These are phyloP conservation scores for Calocybe gambosa DNA, from an alignment of 1,284 basidiomycete genomes.

Conservation along the genomic window DNA sequence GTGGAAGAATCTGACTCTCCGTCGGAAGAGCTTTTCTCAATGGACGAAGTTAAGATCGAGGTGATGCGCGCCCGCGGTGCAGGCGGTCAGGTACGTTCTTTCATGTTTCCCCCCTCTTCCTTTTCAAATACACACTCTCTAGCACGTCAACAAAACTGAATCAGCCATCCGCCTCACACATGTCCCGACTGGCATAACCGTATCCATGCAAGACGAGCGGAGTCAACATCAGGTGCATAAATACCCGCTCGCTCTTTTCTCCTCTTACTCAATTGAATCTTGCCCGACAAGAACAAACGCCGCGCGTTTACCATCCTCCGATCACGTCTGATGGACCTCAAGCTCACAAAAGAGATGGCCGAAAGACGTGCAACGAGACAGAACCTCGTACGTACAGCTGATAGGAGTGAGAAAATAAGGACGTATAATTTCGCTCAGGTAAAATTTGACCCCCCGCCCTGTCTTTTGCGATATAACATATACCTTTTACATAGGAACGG, in stretches of 20 bases:
- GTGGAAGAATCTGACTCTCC: constrained; percentile 49
- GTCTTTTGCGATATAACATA: not conserved
- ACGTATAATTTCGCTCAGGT: constrained; percentile 93
- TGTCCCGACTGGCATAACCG: constrained; percentile 87
- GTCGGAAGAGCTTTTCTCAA: constrained; percentile 61
- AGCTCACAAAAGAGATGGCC: constrained; percentile 64
- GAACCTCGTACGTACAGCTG: constrained; percentile 72
- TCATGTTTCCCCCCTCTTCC: not conserved
- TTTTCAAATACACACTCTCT: constrained; percentile 7
- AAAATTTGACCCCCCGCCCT: not conserved
- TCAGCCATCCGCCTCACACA: constrained; percentile 97
- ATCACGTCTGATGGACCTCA: constrained; percentile 77
- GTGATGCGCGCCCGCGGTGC: constrained; percentile 95
- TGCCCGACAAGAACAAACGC: constrained; percentile 64
- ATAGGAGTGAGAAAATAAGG: constrained; percentile 87
- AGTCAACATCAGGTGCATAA: constrained; percentile 82
- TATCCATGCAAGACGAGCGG: constrained; percentile 98
- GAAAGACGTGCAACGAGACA: constrained; percentile 65
- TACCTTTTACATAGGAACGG: constrained; percentile 61
- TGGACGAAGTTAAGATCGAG: constrained; percentile 86
- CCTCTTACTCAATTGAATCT: not conserved
- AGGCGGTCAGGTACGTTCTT: constrained; percentile 77
- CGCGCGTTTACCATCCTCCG: constrained; percentile 85
- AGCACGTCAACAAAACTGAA: constrained; percentile 99
- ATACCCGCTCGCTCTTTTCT: constrained; percentile 10